A percentile compares a stretch with the other conserved stretches of the same genome.
Evolutionary conservation across 2,329 filamentous ascomycete genomes (phyloP).

Genomic region (Alternaria sp.): DNA sequence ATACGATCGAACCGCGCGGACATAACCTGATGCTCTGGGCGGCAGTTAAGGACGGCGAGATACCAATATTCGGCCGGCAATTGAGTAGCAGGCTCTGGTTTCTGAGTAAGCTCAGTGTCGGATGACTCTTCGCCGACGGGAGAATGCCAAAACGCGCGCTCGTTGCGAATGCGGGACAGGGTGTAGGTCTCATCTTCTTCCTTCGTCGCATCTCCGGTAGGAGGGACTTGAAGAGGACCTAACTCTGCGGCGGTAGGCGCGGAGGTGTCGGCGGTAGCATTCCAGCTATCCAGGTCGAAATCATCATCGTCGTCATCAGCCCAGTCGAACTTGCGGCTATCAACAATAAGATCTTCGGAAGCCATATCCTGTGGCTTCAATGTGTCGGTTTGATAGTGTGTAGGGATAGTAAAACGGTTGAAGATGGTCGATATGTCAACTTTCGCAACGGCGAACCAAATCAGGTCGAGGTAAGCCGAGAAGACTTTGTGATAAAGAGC

Average conservation of each 20-base stretch:
- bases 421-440: not conserved
- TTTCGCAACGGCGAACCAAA: not conserved
- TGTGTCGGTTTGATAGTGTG: constrained; percentile 1
- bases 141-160: not conserved
- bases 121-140: not conserved
- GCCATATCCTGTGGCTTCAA: constrained; percentile 12
- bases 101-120: not conserved
- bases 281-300: constrained; percentile 25
- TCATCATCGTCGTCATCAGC: constrained; percentile 38
- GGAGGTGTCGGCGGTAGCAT: constrained; percentile 24
- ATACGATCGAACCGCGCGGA: constrained; percentile 3
- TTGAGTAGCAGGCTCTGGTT: not conserved
- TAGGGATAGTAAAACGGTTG: not conserved
- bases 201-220: not conserved
- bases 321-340: constrained; percentile 25
- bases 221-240: constrained; percentile 16
- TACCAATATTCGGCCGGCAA: constrained; percentile 2
- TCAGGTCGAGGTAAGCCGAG: not conserved
- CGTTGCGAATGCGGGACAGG: not conserved
- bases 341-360: not conserved
- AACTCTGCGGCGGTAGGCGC: constrained; percentile 14
- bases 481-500: not conserved
- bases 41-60: not conserved
- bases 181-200: not conserved
- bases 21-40: not conserved